A percentile compares a stretch with the other conserved stretches of the same genome.
Conservation (phyloP, 2,329 filamentous ascomycete genomes). For the Aspergillus felis region DNA sequence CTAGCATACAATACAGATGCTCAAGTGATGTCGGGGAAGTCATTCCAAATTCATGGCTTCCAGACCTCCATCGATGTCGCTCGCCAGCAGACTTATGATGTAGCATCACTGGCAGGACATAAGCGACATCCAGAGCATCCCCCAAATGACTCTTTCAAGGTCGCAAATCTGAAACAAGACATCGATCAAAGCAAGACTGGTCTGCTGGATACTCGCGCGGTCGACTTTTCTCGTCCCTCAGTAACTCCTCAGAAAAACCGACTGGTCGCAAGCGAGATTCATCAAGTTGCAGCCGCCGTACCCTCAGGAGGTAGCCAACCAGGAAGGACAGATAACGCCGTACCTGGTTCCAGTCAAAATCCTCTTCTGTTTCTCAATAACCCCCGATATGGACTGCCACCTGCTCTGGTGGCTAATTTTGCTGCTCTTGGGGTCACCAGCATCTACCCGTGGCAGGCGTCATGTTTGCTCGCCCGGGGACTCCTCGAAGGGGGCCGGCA, state of each 20-base stretch:
- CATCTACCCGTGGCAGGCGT: slow-evolving; percentile 78
- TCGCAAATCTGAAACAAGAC: slow-evolving; percentile 2
- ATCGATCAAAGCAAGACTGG: not conserved
- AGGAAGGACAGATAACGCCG: slow-evolving; percentile 50
- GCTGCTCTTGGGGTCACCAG: slow-evolving; percentile 62
- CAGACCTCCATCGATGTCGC: slow-evolving; percentile 45
- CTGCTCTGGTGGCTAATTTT: slow-evolving; percentile 61
- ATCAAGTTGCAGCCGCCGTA: slow-evolving; percentile 18
- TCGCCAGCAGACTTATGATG: slow-evolving; percentile 38
- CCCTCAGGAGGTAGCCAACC: slow-evolving; percentile 9
- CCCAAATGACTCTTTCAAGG: slow-evolving; percentile 16
- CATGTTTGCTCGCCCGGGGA: slow-evolving; percentile 65
- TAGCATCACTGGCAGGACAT: slow-evolving; percentile 44
- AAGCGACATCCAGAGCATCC: slow-evolving; percentile 41
- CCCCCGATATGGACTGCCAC: slow-evolving; percentile 59
- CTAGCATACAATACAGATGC: slow-evolving; percentile 1
- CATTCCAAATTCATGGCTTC: slow-evolving; percentile 50
- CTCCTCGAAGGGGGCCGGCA: slow-evolving; percentile 64
- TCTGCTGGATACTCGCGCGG: slow-evolving; percentile 12
- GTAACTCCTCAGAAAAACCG: slow-evolving; percentile 21
- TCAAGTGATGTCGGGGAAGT: slow-evolving; percentile 25
- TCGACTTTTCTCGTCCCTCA: slow-evolving; percentile 28
- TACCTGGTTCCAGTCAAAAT: slow-evolving; percentile 37
- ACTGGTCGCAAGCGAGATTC: slow-evolving; percentile 41
- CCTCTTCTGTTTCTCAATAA: slow-evolving; percentile 58